Evolutionary conservation across 257 asterid genomes (phyloP).

Genomic region (Striga asiatica): DNA sequence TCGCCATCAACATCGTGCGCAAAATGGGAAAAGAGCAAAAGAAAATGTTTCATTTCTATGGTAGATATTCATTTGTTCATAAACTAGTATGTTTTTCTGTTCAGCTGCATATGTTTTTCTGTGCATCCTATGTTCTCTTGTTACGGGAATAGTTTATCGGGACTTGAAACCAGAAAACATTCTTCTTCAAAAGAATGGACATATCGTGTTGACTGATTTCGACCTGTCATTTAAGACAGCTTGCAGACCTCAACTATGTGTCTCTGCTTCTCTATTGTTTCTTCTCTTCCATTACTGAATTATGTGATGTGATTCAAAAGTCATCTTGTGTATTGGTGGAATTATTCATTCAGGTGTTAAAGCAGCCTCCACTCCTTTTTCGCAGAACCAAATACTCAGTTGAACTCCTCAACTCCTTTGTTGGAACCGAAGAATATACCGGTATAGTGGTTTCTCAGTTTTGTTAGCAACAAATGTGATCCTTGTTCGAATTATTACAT

Average conservation of each 20-base stretch:
- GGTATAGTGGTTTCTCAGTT: slow-evolving; percentile 33
- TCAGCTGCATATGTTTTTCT: no score
- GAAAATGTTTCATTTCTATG: no score
- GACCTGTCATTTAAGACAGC: slow-evolving; percentile 78
- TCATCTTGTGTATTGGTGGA: no score
- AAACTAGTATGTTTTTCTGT: no score
- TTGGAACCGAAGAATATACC: slow-evolving; percentile 98
- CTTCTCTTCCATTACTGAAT: neutral
- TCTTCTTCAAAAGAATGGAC: slow-evolving; percentile 82
- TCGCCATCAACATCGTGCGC: no score
- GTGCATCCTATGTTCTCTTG: slow-evolving; percentile 12
- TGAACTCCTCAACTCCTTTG: slow-evolving; percentile 94
- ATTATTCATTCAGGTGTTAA: slow-evolving; percentile 55
- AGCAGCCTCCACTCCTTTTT: slow-evolving; percentile 54
- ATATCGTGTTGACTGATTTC: slow-evolving; percentile 65
- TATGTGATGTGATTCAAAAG: neutral
- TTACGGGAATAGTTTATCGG: slow-evolving; percentile 82
- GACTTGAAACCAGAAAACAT: slow-evolving; percentile 92
- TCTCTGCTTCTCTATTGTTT: slow-evolving; percentile 1
- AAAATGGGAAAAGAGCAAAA: no score
- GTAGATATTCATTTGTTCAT: no score
- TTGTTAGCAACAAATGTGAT: no score
- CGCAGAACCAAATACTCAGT: slow-evolving; percentile 82
- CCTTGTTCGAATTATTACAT: no score
- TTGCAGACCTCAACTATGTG: slow-evolving; percentile 76